Conservation (phyloP, 2,329 filamentous ascomycete genomes). For the Cercospora citrullina region DNA sequence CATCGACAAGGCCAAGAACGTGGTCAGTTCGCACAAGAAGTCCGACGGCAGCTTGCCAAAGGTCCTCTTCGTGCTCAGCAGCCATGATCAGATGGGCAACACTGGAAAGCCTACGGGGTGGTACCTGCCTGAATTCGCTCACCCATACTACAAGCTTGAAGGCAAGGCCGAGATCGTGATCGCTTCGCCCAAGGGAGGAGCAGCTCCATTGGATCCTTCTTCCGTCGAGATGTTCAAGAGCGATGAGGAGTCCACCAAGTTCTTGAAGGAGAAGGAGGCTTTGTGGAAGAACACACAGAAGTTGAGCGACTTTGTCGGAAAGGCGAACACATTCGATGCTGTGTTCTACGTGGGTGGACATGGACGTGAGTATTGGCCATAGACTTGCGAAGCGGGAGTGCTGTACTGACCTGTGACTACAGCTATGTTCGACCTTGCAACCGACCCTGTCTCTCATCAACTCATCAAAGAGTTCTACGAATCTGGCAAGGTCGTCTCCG, state of each 20-base stretch:
- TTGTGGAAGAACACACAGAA: constrained; percentile 66
- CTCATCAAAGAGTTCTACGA: constrained; percentile 64
- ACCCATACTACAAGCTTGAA: constrained; percentile 44
- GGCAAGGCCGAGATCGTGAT: constrained; percentile 42
- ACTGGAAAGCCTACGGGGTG: constrained; percentile 62
- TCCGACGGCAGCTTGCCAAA: constrained; percentile 13
- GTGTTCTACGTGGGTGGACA: constrained; percentile 62
- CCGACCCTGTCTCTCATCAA: constrained; percentile 57
- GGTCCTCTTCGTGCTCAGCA: constrained; percentile 49
- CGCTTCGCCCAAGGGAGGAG: constrained; percentile 44
- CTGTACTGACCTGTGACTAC: background rate
- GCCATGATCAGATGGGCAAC: constrained; percentile 51
- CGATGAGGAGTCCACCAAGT: constrained; percentile 36
- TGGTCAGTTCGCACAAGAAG: constrained; percentile 29
- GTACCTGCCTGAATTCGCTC: constrained; percentile 56
- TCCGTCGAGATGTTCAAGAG: constrained; percentile 37
- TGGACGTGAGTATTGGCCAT: constrained; percentile 47
- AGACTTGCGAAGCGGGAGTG: too few relatives aligned
- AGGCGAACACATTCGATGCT: constrained; percentile 63
- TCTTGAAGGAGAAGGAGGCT: constrained; percentile 54
- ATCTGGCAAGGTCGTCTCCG: constrained; percentile 62
- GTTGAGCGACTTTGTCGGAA: constrained; percentile 58
- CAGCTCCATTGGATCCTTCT: constrained; percentile 41
- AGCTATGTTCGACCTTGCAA: constrained; percentile 66
- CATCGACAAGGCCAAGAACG: constrained; percentile 35